A percentile compares a stretch with the other conserved stretches of the same genome.
These are phyloP conservation scores for Cercospora nicotianae DNA, from an alignment of 2,329 filamentous ascomycete genomes.

Conservation along the genomic window DNA sequence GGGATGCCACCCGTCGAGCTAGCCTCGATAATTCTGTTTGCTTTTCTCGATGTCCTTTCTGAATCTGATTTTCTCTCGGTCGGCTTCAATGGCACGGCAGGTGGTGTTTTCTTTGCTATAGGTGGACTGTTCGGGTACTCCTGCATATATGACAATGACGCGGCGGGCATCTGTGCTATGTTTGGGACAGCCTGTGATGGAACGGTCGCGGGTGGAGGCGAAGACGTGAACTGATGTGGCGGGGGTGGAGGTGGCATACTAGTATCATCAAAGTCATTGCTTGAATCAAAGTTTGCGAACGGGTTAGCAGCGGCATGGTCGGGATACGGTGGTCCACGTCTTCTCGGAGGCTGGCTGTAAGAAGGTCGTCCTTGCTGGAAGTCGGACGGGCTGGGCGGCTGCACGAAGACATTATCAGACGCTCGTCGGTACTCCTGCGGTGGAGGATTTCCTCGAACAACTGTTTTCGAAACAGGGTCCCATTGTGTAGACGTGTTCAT, in stretches of 20 bases:
- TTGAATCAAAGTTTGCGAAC: conserved; percentile 32
- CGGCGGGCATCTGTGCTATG: conserved; percentile 22
- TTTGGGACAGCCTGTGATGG: conserved; percentile 2
- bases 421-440: conserved; percentile 24
- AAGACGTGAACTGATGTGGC: conserved; percentile 26
- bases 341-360: conserved; percentile 19
- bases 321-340: conserved; percentile 34
- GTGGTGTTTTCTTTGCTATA: conserved; percentile 34
- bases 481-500: conserved; percentile 26
- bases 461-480: conserved; percentile 39
- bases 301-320: conserved; percentile 33
- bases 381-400: conserved; percentile 37
- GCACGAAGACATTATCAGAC: conserved; percentile 30
- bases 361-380: conserved; percentile 28
- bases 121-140: conserved; percentile 48
- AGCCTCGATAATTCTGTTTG: conserved; percentile 29
- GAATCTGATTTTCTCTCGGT: conserved; percentile 28
- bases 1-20: conserved; percentile 31
- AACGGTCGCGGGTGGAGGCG: conserved; percentile 11
- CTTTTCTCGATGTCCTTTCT: conserved; percentile 24
- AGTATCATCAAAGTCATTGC: conserved; percentile 30
- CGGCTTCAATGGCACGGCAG: conserved; percentile 29
- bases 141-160: conserved; percentile 47
- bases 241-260: conserved; percentile 30
- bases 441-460: conserved; percentile 27